These are phyloP conservation scores for Rubus parviflorus DNA, from an alignment of 306 rosid genomes.

Conservation along the genomic window DNA sequence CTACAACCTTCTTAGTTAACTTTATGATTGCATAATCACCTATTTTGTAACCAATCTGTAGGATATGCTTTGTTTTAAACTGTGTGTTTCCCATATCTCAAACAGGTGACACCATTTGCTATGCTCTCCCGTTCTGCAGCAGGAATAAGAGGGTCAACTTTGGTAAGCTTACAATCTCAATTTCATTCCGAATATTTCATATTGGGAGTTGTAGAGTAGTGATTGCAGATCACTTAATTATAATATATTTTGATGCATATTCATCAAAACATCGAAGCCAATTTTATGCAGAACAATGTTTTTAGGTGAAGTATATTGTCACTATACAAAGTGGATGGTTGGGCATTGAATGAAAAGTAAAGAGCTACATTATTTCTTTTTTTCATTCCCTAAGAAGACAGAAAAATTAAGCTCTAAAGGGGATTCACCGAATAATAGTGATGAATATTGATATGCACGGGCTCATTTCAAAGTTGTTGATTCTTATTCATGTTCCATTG, in stretches of 20 bases:
- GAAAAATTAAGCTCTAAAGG: neutral
- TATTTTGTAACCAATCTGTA: neutral
- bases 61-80: neutral
- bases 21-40: neutral
- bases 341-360: neutral
- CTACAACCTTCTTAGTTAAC: neutral
- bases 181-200: neutral
- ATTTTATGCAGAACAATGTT: neutral
- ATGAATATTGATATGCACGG: neutral
- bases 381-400: neutral
- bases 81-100: conserved; percentile 22
- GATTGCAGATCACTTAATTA: neutral
- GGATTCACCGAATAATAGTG: neutral
- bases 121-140: conserved; percentile 91
- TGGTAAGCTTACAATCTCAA: conserved; percentile 47
- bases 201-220: neutral
- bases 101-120: conserved; percentile 89
- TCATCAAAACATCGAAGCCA: neutral
- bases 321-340: neutral
- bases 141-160: conserved; percentile 89
- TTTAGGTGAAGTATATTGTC: neutral
- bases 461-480: neutral
- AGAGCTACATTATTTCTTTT: neutral
- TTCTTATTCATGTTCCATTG: neutral
- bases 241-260: neutral